Evolutionary conservation across 768 basidiomycete genomes (phyloP), one percentile per base, ranked within the genome.

Genomic region (Hericium coralloides): DNA sequence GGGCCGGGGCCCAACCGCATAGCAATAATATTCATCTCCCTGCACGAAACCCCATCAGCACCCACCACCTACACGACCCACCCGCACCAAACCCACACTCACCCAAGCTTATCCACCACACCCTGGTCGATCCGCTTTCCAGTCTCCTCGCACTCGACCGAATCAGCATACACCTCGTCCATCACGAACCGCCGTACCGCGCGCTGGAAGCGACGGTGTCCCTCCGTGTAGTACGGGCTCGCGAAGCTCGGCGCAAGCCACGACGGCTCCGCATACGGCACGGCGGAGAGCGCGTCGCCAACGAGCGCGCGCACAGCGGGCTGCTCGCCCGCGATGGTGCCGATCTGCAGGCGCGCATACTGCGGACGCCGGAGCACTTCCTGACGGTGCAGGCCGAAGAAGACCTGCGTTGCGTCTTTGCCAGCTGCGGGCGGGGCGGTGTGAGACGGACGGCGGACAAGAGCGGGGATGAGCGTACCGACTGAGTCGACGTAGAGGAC

Each of bases 1-100:
- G 91, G 90, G 18, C 90, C 91, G 2, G 92, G 93, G 2, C 94
- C 94, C 53, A 94, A 77, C 4, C 93, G 82, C 92, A 97, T 95
- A 7, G 89, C 85, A 52, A 91, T 83, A 45, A 95, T 75, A 69
- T 92, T 87, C 58, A 77, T 71, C 62, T 85, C 84, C 22, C 91
- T 92, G 20, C 43, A 12, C 43, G 9, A n/a, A 1, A 18, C 17
- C 15, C 18, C 2, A 10, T 45, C 43, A 45, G 43, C 31, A 31
- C 31, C 20, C 43, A 18, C 2, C n/a, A 45, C 6, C 18, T 20
- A 1, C 41, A 43, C 4, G 15, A 12, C 41, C 41, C 1, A 17
- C 17, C 45, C 17, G 7, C 22, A 20, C 51, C 26, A 49, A 22
- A 41, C 48, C 7, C 38, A 26, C 37, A 74, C 83, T 59, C 70